These are phyloP conservation scores for Annulohypoxylon bovei DNA, from an alignment of 495 filamentous ascomycete genomes.

Conservation along the genomic window DNA sequence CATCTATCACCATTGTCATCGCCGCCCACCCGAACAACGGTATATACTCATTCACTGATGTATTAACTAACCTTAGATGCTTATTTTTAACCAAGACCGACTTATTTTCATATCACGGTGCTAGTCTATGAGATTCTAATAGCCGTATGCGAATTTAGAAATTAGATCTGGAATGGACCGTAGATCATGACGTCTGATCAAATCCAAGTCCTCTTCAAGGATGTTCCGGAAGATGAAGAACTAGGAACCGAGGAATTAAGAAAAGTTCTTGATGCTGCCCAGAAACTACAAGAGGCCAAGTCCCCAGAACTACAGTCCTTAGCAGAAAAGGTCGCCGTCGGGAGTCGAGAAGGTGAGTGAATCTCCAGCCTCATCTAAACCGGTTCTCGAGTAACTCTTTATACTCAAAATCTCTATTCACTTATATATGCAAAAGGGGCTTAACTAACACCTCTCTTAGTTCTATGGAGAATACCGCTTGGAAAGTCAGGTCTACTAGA, in stretches of 20 bases:
- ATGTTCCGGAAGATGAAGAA: slow-evolving; percentile 32
- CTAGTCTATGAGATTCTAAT: background rate
- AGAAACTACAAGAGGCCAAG: slow-evolving; percentile 47
- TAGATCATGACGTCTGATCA: slow-evolving; percentile 35
- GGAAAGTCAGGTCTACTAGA: slow-evolving; percentile 74
- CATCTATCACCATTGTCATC: background rate
- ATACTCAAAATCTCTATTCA: background rate
- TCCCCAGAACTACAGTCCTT: slow-evolving; percentile 57
- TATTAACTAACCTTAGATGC: background rate
- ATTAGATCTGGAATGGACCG: slow-evolving; percentile 18
- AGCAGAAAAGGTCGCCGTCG: slow-evolving; percentile 70
- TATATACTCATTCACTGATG: background rate
- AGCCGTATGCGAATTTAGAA: background rate
- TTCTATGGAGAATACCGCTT: slow-evolving; percentile 69
- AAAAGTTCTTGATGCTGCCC: slow-evolving; percentile 39
- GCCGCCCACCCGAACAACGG: background rate
- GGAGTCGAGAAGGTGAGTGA: slow-evolving; percentile 71
- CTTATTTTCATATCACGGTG: background rate
- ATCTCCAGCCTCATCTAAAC: background rate
- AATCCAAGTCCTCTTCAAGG: slow-evolving; percentile 33
- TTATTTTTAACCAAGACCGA: background rate
- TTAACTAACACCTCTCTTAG: slow-evolving; percentile 46
- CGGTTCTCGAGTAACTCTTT: slow-evolving; percentile 12
- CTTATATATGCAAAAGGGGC: background rate
- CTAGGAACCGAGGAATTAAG: slow-evolving; percentile 40